These are phyloP conservation scores for Globisporangium paroecandrum DNA, from an alignment of 352 stramenopile species.

Conservation along the genomic window DNA sequence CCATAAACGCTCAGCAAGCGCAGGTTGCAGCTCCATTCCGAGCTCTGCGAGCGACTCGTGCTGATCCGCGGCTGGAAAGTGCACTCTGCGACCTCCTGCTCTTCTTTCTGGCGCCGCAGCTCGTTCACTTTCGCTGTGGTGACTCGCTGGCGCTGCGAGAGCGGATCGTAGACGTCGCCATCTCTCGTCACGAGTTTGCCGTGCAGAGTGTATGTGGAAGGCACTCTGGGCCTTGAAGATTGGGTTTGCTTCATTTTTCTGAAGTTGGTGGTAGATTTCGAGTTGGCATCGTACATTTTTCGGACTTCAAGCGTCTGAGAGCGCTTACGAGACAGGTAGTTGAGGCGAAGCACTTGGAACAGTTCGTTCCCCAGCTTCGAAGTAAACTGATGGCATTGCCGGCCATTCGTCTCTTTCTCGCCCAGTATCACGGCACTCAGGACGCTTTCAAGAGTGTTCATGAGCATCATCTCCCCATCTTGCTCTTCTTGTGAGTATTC, in stretches of 20 bases:
- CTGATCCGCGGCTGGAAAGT: conserved; percentile 49
- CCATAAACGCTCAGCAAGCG: conserved; percentile 5
- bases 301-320: conserved; percentile 1
- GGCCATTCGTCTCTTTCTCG: neutral
- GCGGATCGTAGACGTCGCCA: conserved; percentile 19
- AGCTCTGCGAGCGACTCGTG: neutral
- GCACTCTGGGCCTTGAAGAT: neutral
- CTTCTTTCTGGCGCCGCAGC: conserved; percentile 33
- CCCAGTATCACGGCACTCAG: conserved; percentile 24
- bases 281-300: neutral
- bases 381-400: neutral
- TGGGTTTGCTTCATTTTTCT: neutral
- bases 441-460: conserved; percentile 21
- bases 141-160: conserved; percentile 30
- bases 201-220: conserved; percentile 30
- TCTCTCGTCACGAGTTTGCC: conserved; percentile 25
- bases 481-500: conserved; percentile 16
- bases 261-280: neutral
- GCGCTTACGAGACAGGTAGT: conserved; percentile 15
- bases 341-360: conserved; percentile 8
- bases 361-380: neutral
- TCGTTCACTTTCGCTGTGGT: conserved; percentile 26
- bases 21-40: conserved; percentile 7
- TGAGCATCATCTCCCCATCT: conserved; percentile 3
- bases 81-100: conserved; percentile 43